Conservation (phyloP, 1,284 basidiomycete species). For the Austroboletus rostrupii region DNA sequence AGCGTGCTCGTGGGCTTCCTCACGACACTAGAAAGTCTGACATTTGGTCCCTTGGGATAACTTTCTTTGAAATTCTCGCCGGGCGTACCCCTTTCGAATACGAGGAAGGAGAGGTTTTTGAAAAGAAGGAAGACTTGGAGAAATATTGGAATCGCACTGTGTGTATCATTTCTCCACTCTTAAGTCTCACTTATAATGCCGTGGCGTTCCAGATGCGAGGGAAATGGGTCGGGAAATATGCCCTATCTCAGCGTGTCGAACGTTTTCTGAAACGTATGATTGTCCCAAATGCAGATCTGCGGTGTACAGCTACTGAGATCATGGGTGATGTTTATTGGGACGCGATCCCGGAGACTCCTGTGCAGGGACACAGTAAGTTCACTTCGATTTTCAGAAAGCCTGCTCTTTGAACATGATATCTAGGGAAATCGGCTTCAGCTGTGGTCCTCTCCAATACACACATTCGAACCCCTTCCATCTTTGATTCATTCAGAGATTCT, state of each 20-base stretch:
- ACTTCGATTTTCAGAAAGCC: not conserved
- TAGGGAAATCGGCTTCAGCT: constrained; percentile 27
- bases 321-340: constrained; percentile 69
- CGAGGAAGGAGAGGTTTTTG: constrained; percentile 74
- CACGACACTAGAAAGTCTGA: constrained; percentile 93
- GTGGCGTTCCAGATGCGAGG: constrained; percentile 52
- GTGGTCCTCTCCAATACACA: constrained; percentile 6
- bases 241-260: constrained; percentile 65
- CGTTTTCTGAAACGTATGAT: constrained; percentile 72
- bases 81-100: constrained; percentile 91
- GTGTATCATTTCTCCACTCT: constrained; percentile 17
- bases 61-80: constrained; percentile 88
- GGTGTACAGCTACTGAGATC: constrained; percentile 63
- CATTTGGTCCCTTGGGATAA: constrained; percentile 89
- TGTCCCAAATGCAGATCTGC: constrained; percentile 66
- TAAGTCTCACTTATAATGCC: not conserved
- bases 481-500: constrained; percentile 20
- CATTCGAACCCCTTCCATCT: constrained; percentile 12
- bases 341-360: constrained; percentile 10
- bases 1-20: constrained; percentile 77
- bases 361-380: constrained; percentile 24
- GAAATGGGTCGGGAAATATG: constrained; percentile 80
- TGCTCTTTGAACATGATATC: not conserved
- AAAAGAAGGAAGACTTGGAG: constrained; percentile 78
- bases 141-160: constrained; percentile 82